phyloP scores from a whole-genome alignment of 2,329 filamentous ascomycete species.

The Clonostachys solani region DNA sequence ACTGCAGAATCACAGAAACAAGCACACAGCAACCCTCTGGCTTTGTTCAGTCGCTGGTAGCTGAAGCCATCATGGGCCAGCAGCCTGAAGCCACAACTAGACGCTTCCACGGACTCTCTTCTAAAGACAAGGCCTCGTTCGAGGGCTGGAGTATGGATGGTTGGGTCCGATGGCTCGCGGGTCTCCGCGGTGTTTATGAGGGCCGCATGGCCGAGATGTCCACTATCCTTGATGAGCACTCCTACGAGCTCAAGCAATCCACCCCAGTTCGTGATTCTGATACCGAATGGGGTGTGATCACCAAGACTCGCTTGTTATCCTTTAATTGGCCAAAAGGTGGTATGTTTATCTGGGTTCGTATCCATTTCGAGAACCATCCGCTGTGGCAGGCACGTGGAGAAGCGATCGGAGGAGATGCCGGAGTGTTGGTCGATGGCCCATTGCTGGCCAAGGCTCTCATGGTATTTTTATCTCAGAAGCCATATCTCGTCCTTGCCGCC shows the following conservation, averaged over 20 bases:
- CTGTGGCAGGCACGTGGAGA: constrained; percentile 42
- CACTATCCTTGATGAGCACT: constrained; percentile 63
- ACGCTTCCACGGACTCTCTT: constrained; percentile 36
- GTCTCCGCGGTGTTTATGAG: constrained; percentile 80
- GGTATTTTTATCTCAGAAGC: constrained; percentile 65
- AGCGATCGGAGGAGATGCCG: constrained; percentile 1
- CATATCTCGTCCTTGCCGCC: constrained; percentile 64
- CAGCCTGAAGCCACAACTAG: constrained; percentile 38
- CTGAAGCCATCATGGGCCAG: constrained; percentile 71
- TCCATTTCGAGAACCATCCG: constrained; percentile 71
- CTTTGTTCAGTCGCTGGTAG: constrained; percentile 81
- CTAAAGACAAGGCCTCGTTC: constrained; percentile 41
- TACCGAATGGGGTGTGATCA: constrained; percentile 70
- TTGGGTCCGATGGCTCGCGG: constrained; percentile 89
- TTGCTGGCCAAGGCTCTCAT: constrained; percentile 63
- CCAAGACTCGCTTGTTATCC: constrained; percentile 68
- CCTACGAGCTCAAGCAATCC: constrained; percentile 61
- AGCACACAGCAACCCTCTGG: constrained; percentile 82
- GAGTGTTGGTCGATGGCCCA: constrained; percentile 41
- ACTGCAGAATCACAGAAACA: constrained; percentile 66
- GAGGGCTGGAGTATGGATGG: constrained; percentile 73
- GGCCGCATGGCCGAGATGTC: constrained; percentile 80
- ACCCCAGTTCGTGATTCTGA: constrained; percentile 32
- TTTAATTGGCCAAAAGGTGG: constrained; percentile 80
- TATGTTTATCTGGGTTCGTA: constrained; percentile 85